Percentiles rank a stretch among this genome's conserved stretches.
phyloP scores from a whole-genome alignment of 352 stramenopile species.

The Globisporangium sylvaticum region DNA sequence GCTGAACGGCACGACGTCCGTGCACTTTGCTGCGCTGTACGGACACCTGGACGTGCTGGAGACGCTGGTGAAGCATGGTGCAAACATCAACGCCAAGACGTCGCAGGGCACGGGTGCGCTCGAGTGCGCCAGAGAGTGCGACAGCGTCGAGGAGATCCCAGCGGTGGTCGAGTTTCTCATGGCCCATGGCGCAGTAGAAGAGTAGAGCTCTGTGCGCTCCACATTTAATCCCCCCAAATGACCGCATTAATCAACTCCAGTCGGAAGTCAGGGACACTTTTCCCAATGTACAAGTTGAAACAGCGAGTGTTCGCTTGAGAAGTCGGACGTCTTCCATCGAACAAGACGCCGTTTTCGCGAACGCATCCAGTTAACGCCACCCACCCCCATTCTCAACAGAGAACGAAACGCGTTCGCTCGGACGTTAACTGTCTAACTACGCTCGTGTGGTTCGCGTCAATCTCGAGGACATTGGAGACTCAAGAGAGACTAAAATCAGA shows the following conservation, averaged over 20 bases:
- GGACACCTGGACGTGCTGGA: constrained; percentile 4
- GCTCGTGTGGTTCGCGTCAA: neutral
- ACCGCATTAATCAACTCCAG: neutral
- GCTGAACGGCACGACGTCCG: constrained; percentile 6
- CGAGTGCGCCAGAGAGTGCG: constrained; percentile 4
- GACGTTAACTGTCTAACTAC: neutral
- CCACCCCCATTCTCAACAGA: neutral
- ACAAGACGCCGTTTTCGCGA: neutral
- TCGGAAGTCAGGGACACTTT: neutral
- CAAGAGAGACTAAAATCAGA: neutral
- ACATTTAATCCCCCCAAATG: too few species aligned
- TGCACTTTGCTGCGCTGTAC: constrained; percentile 14
- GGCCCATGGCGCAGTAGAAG: neutral
- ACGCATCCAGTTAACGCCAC: neutral
- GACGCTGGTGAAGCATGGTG: constrained; percentile 4
- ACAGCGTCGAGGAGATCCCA: neutral
- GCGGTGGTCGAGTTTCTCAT: constrained; percentile 6
- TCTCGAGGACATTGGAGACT: neutral
- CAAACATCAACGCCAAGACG: constrained; percentile 7
- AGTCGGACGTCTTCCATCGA: neutral
- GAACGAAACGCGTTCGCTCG: neutral
- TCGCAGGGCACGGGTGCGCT: constrained; percentile 7
- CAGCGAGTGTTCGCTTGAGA: neutral
- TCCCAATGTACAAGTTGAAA: neutral
- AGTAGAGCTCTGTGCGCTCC: neutral